Evolutionary conservation across 2,329 filamentous ascomycete genomes (phyloP).

Genomic region (Mycosphaerella arachidis): DNA sequence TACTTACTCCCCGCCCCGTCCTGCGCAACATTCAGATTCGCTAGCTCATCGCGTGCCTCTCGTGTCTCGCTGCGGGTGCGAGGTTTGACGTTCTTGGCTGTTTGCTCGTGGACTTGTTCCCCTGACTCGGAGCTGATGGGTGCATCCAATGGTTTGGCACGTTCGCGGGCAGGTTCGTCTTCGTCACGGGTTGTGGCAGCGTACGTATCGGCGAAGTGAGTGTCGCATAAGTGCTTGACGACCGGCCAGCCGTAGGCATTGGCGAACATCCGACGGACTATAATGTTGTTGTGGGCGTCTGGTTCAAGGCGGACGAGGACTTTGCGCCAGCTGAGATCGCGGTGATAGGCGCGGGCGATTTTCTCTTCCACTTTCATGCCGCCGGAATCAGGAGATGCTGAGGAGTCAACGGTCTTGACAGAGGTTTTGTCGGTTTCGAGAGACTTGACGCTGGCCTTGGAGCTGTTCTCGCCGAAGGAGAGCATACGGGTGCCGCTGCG

Average conservation of each 20-base stretch:
- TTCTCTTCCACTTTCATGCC: slow-evolving; percentile 94
- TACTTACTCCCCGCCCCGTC: slow-evolving; percentile 23
- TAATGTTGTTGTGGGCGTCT: slow-evolving; percentile 97
- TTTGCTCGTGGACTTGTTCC: slow-evolving; percentile 37
- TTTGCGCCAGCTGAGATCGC: slow-evolving; percentile 89
- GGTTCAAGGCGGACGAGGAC: slow-evolving; percentile 93
- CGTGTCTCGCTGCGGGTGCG: slow-evolving; percentile 46
- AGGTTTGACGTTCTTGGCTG: slow-evolving; percentile 34
- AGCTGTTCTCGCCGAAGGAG: slow-evolving; percentile 35
- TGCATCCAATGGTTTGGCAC: slow-evolving; percentile 56
- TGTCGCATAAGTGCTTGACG: slow-evolving; percentile 87
- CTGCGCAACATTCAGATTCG: slow-evolving; percentile 37
- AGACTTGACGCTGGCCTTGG: slow-evolving; percentile 16
- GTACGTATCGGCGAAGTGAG: slow-evolving; percentile 79
- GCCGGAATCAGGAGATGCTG: slow-evolving; percentile 46
- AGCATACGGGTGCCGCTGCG: slow-evolving; percentile 32
- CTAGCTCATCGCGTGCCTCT: slow-evolving; percentile 41
- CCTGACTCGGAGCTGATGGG: slow-evolving; percentile 48
- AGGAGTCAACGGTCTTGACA: slow-evolving; percentile 13
- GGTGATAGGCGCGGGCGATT: slow-evolving; percentile 92
- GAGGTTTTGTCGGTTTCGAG: slow-evolving; percentile 2
- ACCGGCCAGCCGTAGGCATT: slow-evolving; percentile 99
- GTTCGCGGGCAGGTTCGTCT: slow-evolving; percentile 61
- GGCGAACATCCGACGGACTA: slow-evolving; percentile 91
- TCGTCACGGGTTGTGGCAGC: slow-evolving; percentile 63